phyloP scores from a whole-genome alignment of 1,139 yeast genomes.

The Nakaseomyces delphensis region DNA sequence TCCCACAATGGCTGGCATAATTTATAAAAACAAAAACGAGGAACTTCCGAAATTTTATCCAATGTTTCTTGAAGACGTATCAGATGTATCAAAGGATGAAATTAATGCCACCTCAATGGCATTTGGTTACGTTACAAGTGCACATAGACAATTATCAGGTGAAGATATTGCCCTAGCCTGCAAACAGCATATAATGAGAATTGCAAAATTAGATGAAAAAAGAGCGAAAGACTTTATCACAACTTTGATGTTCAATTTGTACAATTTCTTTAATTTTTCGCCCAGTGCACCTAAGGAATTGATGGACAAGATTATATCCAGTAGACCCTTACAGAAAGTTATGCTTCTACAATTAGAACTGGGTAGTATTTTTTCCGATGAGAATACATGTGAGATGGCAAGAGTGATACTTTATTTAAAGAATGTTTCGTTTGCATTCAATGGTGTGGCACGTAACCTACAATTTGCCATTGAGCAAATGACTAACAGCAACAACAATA shows the following conservation, averaged over 20 bases:
- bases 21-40: constrained; percentile 19
- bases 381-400: constrained; percentile 28
- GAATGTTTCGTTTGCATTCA: constrained; percentile 31
- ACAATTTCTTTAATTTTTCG: constrained; percentile 29
- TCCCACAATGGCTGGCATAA: constrained; percentile 29
- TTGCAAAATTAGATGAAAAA: constrained; percentile 18
- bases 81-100: constrained; percentile 18
- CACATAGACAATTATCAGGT: constrained; percentile 30
- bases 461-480: constrained; percentile 31
- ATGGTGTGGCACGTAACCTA: constrained; percentile 31
- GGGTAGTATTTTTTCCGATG: constrained; percentile 23
- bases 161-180: constrained; percentile 32
- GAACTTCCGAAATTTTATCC: constrained; percentile 19
- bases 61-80: constrained; percentile 14
- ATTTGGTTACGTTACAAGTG: constrained; percentile 30
- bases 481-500: constrained; percentile 14
- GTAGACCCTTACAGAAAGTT: constrained; percentile 31
- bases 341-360: constrained; percentile 30
- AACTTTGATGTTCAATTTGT: constrained; percentile 23
- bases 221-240: constrained; percentile 28
- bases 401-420: constrained; percentile 28
- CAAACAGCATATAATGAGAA: constrained; percentile 24
- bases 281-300: constrained; percentile 32
- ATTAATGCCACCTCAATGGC: constrained; percentile 30
- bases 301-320: constrained; percentile 31